Evolutionary conservation across 2,329 filamentous ascomycete species (phyloP), one percentile per base, ranked within the genome.

Genomic region (Ophioceras dolichostomum): DNA sequence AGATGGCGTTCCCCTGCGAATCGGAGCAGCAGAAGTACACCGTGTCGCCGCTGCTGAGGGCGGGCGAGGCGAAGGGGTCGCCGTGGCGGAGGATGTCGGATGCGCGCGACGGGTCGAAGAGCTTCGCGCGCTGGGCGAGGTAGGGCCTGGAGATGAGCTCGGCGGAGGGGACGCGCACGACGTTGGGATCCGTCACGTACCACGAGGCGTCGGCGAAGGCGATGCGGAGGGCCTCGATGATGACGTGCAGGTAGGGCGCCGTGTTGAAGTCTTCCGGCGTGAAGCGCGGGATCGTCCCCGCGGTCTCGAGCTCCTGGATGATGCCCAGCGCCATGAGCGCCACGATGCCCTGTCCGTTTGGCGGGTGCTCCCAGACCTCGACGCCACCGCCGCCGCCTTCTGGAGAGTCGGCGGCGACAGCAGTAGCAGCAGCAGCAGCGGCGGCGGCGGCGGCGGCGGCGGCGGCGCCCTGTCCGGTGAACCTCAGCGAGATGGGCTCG

Each of bases 261-360:
- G 76, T 79, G 62, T 95, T 95, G 64, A 94, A 86, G 45, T 93
- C 81, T 4, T 68, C 58, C 1, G 68, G 57, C 0, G 53, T 58
- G 57, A 89, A 93, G 0, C 65, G 70, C 0, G 78, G 74, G 36
- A 95, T 85, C 51, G 76, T 77, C 26, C 80, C 82, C 13, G 70
- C 65, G 42, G 76, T 76, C 57, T 94, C 85, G 0, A 95, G 68
- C 51, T 88, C 76, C 54, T 94, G 78, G 26, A 96, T 65, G 42
- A 96, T 91, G 1, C 89, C 89, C 1, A 95, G 64, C 0, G 89
- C 82, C 79, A 95, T 94, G 14, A 95, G 63, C 0, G 89, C 89
- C 2, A 96, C 85, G 41, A 96, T 87, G 1, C 89, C 89, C 58
- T 96, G 89, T 0, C 89, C 88, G 46, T 95, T 96, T 2, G 89